These are phyloP conservation scores for Rosa persica DNA, from an alignment of 306 rosid species.

Conservation along the genomic window DNA sequence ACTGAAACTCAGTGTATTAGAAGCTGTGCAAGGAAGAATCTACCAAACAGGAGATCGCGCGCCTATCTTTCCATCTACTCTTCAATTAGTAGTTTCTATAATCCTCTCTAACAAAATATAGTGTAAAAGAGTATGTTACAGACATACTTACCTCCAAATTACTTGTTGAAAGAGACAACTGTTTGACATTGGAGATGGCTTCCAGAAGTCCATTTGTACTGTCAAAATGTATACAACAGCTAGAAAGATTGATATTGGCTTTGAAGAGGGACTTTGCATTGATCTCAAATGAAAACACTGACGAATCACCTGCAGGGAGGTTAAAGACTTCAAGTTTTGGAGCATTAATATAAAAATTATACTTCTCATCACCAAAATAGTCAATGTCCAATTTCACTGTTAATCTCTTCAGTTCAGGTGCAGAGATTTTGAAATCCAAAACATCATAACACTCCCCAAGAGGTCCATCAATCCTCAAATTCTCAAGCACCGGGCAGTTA, in stretches of 20 bases:
- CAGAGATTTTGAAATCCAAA: not conserved
- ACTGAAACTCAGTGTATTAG: no score
- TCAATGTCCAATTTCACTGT: not conserved
- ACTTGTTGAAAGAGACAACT: not conserved
- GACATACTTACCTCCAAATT: not conserved
- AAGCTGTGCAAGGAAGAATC: not conserved
- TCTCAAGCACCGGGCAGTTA: not conserved
- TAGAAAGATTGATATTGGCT: not conserved
- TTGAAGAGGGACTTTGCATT: not conserved
- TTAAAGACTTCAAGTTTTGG: not conserved
- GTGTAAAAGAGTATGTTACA: not conserved
- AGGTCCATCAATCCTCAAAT: not conserved
- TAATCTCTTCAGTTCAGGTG: not conserved
- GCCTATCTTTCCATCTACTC: no score
- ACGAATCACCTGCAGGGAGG: not conserved
- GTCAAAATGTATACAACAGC: fast-evolving
- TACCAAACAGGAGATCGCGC: not conserved
- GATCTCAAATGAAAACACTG: not conserved
- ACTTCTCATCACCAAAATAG: not conserved
- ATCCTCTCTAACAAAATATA: not conserved
- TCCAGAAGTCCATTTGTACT: not conserved
- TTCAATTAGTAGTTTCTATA: not conserved
- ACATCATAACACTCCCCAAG: not conserved
- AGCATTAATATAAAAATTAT: not conserved
- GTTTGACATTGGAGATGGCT: not conserved